Evolutionary conservation across 306 rosid species (phyloP), one percentile per base, ranked within the genome.

Genomic region (Lathyrus aphaca): DNA sequence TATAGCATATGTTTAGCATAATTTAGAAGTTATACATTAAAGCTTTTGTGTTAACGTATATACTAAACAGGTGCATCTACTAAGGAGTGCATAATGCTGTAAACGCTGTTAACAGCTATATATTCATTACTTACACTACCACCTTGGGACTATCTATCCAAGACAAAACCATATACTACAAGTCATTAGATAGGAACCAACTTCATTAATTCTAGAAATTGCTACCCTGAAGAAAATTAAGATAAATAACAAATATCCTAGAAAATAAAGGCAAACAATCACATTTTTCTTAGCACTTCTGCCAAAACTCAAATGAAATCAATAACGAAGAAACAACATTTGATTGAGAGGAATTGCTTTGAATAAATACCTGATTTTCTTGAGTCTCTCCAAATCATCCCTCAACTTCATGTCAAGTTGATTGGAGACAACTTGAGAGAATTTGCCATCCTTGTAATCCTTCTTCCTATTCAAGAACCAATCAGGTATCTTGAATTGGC

Each of bases 361-460:
- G 10, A 8, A 5, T 68, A 40, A 0, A 14, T 8, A 83, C 88
- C 85, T 77, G 71, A 84, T 84, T 44, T 84, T 84, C 85, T 84
- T 84, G 68, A 84, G 81, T 15, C 85, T 71, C 82, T 84, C 88
- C 65, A 84, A 27, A 55, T 84, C 88, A 77, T 84, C 88, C 25
- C 85, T 80, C 37, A 84, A 18, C 74, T 84, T 84, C 88, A 84
- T 84, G 39, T 84, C 88, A 1, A 77, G 67, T 1, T 76, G 74
- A 63, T 84, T 84, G 0, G 88, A 84, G 0, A 84, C 85, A 11
- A 80, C 88, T 58, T 84, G 88, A 18, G 85, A 81, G 59, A 44
- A 84, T 6, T 84, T 80, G 0, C 88, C 88, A 66, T 84, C 88
- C 79, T 84, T 84, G 74, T 80, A 84, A 19, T 84, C 88, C 79